Percentiles rank a stretch among this genome's conserved stretches.
Conservation (phyloP, 495 filamentous ascomycete genomes). For the Aspergillus egyptiacus region DNA sequence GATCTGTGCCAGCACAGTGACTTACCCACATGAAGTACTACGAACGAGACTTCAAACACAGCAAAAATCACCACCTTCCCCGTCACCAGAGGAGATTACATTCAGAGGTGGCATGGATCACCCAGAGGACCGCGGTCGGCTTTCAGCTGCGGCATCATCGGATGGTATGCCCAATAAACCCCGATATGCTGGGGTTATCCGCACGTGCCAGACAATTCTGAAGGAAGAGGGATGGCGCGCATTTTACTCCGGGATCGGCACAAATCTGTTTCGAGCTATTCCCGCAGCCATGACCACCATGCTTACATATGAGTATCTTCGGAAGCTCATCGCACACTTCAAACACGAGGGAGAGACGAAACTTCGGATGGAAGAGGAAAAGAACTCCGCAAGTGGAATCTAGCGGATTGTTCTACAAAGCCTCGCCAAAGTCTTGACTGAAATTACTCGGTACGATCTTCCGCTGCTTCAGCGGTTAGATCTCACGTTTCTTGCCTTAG, state of each 20-base stretch:
- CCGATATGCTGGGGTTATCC: conserved; percentile 75
- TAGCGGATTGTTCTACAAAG: conserved; percentile 3
- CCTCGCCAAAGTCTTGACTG: too few relatives aligned
- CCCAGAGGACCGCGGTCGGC: conserved; percentile 38
- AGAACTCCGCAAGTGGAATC: conserved; percentile 18
- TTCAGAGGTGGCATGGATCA: conserved; percentile 58
- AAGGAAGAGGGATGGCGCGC: conserved; percentile 92
- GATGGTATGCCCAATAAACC: conserved; percentile 55
- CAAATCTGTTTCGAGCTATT: conserved; percentile 93
- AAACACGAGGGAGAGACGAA: conserved; percentile 45
- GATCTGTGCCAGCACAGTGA: conserved; percentile 87
- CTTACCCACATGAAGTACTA: conserved; percentile 96
- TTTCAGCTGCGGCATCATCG: conserved; percentile 45
- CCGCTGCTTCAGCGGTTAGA: not conserved
- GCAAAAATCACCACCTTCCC: conserved; percentile 47
- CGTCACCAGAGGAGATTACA: conserved; percentile 49
- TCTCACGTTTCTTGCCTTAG: not conserved
- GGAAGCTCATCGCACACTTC: conserved; percentile 48
- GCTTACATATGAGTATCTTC: conserved; percentile 89
- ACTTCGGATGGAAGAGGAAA: conserved; percentile 23
- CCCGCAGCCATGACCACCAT: conserved; percentile 95
- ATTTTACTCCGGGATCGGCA: conserved; percentile 97
- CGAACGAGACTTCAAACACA: conserved; percentile 87
- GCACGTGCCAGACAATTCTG: conserved; percentile 77
- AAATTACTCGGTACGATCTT: too few relatives aligned